These are phyloP conservation scores for Inonotus obliquus DNA, from an alignment of 1,284 basidiomycete species.

Conservation along the genomic window DNA sequence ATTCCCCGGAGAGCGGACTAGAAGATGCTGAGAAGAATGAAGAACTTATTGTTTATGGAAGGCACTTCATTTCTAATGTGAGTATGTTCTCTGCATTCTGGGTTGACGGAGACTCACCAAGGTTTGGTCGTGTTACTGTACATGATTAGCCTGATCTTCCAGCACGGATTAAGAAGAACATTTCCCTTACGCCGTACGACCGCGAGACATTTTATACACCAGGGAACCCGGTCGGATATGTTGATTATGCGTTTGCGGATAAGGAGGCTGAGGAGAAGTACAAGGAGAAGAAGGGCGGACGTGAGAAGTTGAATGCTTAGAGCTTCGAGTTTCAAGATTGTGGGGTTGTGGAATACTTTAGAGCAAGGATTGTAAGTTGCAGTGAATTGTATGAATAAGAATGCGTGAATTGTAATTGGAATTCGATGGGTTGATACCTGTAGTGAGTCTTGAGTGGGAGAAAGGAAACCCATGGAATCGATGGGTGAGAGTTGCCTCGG, in stretches of 20 bases:
- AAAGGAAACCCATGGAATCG: too few relatives aligned
- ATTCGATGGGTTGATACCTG: too few relatives aligned
- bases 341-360: too few relatives aligned
- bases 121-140: neutral
- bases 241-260: conserved; percentile 17
- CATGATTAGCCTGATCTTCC: conserved; percentile 18
- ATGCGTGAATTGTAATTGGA: too few relatives aligned
- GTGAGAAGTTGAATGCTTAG: too few relatives aligned
- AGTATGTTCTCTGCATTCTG: conserved; percentile 17
- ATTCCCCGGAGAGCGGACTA: conserved; percentile 23
- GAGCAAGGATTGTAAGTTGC: too few relatives aligned
- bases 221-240: conserved; percentile 16
- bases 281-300: neutral
- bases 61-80: conserved; percentile 46
- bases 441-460: too few relatives aligned
- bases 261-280: conserved; percentile 9
- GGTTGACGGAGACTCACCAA: neutral
- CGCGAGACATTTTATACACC: conserved; percentile 17
- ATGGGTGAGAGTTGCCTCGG: too few relatives aligned
- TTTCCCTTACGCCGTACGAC: conserved; percentile 20
- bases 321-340: too few relatives aligned
- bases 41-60: conserved; percentile 37
- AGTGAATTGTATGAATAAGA: too few relatives aligned
- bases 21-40: conserved; percentile 30
- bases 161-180: conserved; percentile 16